Percentiles rank a stretch among this genome's conserved stretches.
Evolutionary conservation across 2,329 filamentous ascomycete species (phyloP).

Genomic region (Alternaria angustiovoidea): DNA sequence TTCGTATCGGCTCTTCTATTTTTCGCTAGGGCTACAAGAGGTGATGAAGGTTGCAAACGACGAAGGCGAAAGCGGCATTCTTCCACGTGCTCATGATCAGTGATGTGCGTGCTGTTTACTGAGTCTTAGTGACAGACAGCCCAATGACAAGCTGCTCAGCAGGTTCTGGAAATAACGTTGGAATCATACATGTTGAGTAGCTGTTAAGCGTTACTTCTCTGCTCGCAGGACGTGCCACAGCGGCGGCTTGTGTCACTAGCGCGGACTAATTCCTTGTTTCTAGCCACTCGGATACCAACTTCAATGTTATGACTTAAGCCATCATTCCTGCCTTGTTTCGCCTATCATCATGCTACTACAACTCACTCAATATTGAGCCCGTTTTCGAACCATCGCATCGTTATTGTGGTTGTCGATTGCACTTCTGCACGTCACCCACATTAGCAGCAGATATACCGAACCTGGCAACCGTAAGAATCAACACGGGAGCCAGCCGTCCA

Average conservation of each 20-base stretch:
- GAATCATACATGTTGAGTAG: too few species aligned
- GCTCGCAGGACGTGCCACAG: too few species aligned
- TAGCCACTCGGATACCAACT: background rate
- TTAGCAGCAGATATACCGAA: background rate
- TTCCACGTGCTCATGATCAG: background rate
- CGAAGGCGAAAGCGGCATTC: background rate
- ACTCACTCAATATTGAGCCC: background rate
- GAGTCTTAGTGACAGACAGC: background rate
- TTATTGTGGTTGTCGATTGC: background rate
- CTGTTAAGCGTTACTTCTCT: too few species aligned
- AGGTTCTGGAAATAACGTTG: too few species aligned
- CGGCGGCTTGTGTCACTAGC: background rate
- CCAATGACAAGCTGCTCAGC: too few species aligned
- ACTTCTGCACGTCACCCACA: background rate
- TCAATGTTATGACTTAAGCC: background rate
- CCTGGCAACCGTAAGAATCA: background rate
- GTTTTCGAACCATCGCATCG: background rate
- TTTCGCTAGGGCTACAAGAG: background rate
- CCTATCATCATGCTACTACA: background rate
- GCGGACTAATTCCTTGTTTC: background rate
- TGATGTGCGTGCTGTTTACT: background rate
- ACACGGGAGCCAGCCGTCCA: background rate
- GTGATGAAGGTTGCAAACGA: background rate
- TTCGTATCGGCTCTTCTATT: background rate
- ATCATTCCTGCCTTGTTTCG: background rate